Base-by-base conservation (phyloP, 805 yeast species). In the Pichia paraexigua region DNA sequence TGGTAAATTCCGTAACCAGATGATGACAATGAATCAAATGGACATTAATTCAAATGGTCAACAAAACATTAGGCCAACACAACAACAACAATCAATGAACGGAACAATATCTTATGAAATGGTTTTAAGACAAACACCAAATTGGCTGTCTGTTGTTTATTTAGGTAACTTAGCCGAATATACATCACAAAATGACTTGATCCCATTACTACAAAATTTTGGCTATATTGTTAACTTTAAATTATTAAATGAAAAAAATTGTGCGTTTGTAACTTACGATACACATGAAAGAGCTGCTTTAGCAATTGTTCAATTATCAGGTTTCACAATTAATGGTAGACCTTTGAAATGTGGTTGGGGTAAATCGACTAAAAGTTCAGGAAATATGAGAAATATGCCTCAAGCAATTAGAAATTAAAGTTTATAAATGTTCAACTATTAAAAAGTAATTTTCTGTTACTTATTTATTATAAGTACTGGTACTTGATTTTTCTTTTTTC, bases 271-370 rank as follows among this genome's bases (percentile, higher is more conserved):
- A 55, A 85, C 84, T 67, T 88, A 82, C 63, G 95, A 86, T 61
- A 76, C 87, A 43, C 96, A 89, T 66, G 95, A 89, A 61, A 75
- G 88, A 54, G 96, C 96, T 6, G 95, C 96, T 2, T 72, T 87
- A 61, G 95, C 95, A 46, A 88, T 89, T 61, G 85, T 84, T 32
- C 92, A 86, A 61, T 72, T 90, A 56, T 72, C 77, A 20, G 94
- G 95, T 0, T 77, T 82, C 59, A 75, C 75, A 47, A 69, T 88
- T 58, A 83, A 85, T 62, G 95, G 95, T 22, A 76, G 95, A 63
- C 83, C 85, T 22, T 68, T 88, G 63, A 84, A 83, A 63, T 81
- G 89, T 59, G 91, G 95, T 35, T 90, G 96, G 96, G 96, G 96
- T 49, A 86, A 82, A 49, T 48, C 58, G 5, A 52, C 50, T 22